Percentiles rank a stretch among this genome's conserved stretches.
Conservation (phyloP, 768 basidiomycete species). For the Mycena leptocephala region DNA sequence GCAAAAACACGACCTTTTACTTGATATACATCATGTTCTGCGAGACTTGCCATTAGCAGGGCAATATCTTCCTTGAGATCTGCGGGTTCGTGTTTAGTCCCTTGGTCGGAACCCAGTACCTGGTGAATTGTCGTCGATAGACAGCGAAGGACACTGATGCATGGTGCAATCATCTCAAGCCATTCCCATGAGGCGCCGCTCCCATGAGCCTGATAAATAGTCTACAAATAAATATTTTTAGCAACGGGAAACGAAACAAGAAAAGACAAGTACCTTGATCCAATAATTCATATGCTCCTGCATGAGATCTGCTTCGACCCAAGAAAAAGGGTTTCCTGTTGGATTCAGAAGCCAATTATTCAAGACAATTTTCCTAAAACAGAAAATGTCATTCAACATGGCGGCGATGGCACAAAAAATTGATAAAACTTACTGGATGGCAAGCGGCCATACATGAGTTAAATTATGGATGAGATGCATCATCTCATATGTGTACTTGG, state of each 20-base stretch:
- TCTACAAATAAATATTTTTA: neutral
- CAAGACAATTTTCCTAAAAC: constrained; percentile 39
- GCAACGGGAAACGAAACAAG: neutral
- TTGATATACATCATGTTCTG: constrained; percentile 4
- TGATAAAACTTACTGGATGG: constrained; percentile 36
- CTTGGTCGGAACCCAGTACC: constrained; percentile 15
- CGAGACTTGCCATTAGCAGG: constrained; percentile 13
- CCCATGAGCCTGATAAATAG: constrained; percentile 30
- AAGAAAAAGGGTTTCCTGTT: constrained; percentile 44
- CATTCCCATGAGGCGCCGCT: constrained; percentile 52
- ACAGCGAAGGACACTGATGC: constrained; percentile 29
- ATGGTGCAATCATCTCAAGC: constrained; percentile 47
- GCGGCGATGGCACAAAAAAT: neutral
- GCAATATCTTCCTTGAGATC: neutral
- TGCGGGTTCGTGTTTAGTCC: constrained; percentile 2
- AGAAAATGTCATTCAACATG: neutral
- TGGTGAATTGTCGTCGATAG: neutral
- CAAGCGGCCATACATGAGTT: constrained; percentile 40
- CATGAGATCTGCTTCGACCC: constrained; percentile 48
- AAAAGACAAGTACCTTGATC: constrained; percentile 43
- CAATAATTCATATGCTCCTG: constrained; percentile 55
- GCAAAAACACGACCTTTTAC: neutral
- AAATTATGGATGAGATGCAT: constrained; percentile 48
- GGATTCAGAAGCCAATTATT: constrained; percentile 55
- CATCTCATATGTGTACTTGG: constrained; percentile 55